Evolutionary conservation across 805 yeast genomes (phyloP).

Genomic region (Zygotorulaspora chibaensis): DNA sequence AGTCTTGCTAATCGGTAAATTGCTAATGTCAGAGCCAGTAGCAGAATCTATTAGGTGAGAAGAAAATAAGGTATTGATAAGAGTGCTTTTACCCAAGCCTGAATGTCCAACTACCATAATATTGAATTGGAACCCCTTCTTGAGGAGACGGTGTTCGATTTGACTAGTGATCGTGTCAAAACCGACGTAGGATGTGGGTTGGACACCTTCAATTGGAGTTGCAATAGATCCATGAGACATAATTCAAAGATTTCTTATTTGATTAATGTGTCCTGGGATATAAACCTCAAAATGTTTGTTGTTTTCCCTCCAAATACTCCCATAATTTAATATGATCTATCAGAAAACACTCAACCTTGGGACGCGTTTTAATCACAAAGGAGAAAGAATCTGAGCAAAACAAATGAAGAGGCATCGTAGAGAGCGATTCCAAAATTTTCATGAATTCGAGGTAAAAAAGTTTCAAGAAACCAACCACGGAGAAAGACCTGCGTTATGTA

Average conservation of each 20-base stretch:
- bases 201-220: slow-evolving; percentile 11
- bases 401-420: background rate
- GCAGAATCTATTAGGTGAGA: slow-evolving; percentile 65
- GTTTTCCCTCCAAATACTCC: background rate
- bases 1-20: slow-evolving; percentile 78
- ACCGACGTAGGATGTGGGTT: slow-evolving; percentile 83
- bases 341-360: background rate
- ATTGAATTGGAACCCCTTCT: slow-evolving; percentile 91
- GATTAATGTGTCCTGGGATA: too few relatives aligned
- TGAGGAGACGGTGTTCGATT: slow-evolving; percentile 86
- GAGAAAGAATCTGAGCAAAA: background rate
- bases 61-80: slow-evolving; percentile 85
- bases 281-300: background rate
- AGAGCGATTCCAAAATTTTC: background rate
- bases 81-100: slow-evolving; percentile 91
- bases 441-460: background rate
- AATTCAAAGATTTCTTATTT: background rate
- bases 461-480: background rate
- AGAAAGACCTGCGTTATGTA: too few relatives aligned
- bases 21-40: slow-evolving; percentile 61
- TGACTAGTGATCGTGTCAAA: slow-evolving; percentile 95
- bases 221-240: slow-evolving; percentile 9
- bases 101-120: slow-evolving; percentile 91
- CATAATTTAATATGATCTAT: too few relatives aligned
- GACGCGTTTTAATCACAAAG: slow-evolving; percentile 11